phyloP scores from a whole-genome alignment of 78 protist genomes.

The Blattamonas nauphoetae region DNA sequence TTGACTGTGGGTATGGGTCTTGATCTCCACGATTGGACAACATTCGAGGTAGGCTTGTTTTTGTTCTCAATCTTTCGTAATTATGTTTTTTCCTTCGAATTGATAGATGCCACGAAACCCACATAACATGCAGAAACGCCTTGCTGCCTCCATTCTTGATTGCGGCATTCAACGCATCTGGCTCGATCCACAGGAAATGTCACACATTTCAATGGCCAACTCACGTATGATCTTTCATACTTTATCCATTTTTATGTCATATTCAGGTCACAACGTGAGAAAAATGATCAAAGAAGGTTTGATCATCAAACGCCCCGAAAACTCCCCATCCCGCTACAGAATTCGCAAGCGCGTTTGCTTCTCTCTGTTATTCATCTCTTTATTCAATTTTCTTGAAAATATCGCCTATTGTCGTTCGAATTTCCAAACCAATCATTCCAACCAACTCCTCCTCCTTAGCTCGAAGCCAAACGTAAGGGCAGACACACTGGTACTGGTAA shows the following conservation, averaged over 20 bases:
- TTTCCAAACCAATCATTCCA: not conserved
- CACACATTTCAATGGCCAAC: constrained; percentile 87
- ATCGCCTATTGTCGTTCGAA: not conserved
- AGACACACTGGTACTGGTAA: constrained; percentile 87
- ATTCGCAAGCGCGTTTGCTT: constrained; percentile 28
- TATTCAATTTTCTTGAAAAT: no score
- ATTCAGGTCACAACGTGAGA: constrained; percentile 54
- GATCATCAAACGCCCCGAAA: constrained; percentile 80
- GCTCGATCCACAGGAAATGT: constrained; percentile 94
- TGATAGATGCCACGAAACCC: not conserved
- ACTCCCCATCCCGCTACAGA: constrained; percentile 81
- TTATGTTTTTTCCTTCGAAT: no score
- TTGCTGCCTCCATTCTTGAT: constrained; percentile 92
- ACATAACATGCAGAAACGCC: constrained; percentile 77
- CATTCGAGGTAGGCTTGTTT: no score
- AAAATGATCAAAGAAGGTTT: constrained; percentile 80
- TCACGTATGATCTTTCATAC: constrained; percentile 61
- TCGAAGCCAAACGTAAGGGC: constrained; percentile 72
- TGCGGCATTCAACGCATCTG: constrained; percentile 93
- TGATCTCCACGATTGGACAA: no score
- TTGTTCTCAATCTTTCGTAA: no score
- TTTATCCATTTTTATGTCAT: not conserved
- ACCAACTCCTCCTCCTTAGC: no score
- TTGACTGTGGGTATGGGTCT: no score
- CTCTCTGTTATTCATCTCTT: not conserved